Conservation (phyloP, 2,329 filamentous ascomycete species). For the Lecanicillium sp. region DNA sequence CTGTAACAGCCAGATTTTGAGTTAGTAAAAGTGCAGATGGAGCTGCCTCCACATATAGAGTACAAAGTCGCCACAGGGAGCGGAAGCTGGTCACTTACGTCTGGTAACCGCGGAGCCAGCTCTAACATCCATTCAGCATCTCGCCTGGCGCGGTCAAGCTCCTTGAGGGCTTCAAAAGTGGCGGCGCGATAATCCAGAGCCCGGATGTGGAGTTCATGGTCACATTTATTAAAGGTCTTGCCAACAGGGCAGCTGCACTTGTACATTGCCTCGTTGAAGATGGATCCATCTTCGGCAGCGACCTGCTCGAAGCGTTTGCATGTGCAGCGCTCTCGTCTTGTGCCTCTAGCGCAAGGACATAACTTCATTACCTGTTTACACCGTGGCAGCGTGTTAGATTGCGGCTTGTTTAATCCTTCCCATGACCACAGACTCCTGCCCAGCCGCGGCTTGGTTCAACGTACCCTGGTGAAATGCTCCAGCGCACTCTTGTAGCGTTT, state of each 20-base stretch:
- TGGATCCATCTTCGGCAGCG: constrained; percentile 23
- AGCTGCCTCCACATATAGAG: too few species aligned
- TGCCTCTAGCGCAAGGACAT: constrained; percentile 25
- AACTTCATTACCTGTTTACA: constrained; percentile 30
- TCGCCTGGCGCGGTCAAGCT: constrained; percentile 27
- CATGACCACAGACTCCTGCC: too few species aligned
- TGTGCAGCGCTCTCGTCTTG: constrained; percentile 26
- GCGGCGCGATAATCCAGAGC: constrained; percentile 34
- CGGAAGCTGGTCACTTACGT: constrained; percentile 24
- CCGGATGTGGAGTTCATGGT: constrained; percentile 27
- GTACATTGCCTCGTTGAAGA: constrained; percentile 34
- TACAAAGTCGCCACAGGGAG: too few species aligned
- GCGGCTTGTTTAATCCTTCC: too few species aligned
- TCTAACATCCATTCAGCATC: constrained; percentile 37
- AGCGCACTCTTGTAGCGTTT: constrained; percentile 27
- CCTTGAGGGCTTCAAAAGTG: constrained; percentile 29
- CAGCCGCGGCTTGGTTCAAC: too few species aligned
- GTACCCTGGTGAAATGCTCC: constrained; percentile 28
- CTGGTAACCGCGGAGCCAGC: constrained; percentile 29
- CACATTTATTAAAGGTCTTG: constrained; percentile 30
- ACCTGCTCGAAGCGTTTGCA: constrained; percentile 32
- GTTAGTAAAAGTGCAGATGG: too few species aligned
- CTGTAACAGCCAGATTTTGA: constrained; percentile 16
- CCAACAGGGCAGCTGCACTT: constrained; percentile 28
- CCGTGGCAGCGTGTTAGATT: too few species aligned